phyloP scores from a whole-genome alignment of 495 filamentous ascomycete genomes.

The Hyphodiscus hymeniophilus region DNA sequence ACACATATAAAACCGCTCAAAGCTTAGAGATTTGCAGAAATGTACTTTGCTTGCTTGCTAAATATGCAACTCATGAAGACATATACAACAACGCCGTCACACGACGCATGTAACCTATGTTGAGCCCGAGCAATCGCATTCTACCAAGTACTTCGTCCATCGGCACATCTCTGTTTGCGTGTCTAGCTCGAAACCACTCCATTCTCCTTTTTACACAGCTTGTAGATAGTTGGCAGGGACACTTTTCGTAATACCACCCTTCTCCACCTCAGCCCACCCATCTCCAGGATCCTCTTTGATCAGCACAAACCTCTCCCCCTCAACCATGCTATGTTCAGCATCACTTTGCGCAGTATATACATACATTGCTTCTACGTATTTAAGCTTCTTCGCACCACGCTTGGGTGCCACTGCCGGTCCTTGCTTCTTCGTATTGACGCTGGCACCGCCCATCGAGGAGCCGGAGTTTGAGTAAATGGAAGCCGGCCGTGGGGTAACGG shows the following conservation, averaged over 20 bases:
- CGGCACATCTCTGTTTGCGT: not conserved
- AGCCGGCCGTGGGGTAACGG: slow-evolving; percentile 42
- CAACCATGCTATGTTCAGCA: slow-evolving; percentile 78
- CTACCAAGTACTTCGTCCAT: too few relatives aligned
- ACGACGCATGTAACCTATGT: too few relatives aligned
- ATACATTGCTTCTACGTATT: slow-evolving; percentile 88
- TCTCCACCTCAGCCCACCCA: slow-evolving; percentile 95
- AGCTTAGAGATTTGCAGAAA: too few relatives aligned
- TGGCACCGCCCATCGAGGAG: slow-evolving; percentile 47
- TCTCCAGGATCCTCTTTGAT: slow-evolving; percentile 79
- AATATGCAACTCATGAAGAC: too few relatives aligned
- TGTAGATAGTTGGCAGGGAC: slow-evolving; percentile 93
- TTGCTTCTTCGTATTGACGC: slow-evolving; percentile 65
- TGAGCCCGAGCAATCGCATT: too few relatives aligned
- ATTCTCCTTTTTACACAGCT: slow-evolving; percentile 41
- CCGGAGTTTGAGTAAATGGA: slow-evolving; percentile 79
- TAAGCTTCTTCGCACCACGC: slow-evolving; percentile 89
- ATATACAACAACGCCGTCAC: too few relatives aligned
- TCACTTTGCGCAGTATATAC: slow-evolving; percentile 83
- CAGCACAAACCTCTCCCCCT: slow-evolving; percentile 87
- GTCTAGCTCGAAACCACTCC: not conserved
- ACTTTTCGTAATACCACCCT: slow-evolving; percentile 79
- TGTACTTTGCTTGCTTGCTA: too few relatives aligned
- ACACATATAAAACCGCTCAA: too few relatives aligned
- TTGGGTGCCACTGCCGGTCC: slow-evolving; percentile 89